Evolutionary conservation across 2,329 filamentous ascomycete species (phyloP).

Genomic region (Hypomyces rosellus): DNA sequence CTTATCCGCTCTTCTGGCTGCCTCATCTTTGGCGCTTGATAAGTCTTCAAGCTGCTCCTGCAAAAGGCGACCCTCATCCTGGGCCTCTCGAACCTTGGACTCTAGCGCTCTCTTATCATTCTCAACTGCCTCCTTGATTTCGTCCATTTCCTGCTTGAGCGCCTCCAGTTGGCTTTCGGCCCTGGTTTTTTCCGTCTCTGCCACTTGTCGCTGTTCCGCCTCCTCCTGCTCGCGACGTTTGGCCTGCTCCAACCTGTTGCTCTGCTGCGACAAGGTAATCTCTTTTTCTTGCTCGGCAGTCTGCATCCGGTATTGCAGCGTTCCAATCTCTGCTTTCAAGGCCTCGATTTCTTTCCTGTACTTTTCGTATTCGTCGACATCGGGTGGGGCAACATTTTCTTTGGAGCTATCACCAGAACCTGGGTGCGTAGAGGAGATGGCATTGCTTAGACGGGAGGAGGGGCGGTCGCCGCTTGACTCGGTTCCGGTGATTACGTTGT

Average conservation of each 20-base stretch:
- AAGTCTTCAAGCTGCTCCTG: slow-evolving; percentile 79
- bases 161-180: slow-evolving; percentile 44
- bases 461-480: slow-evolving; percentile 34
- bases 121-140: slow-evolving; percentile 43
- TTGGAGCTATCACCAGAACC: slow-evolving; percentile 53
- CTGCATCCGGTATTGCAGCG: slow-evolving; percentile 79
- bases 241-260: slow-evolving; percentile 75
- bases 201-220: slow-evolving; percentile 59
- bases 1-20: slow-evolving; percentile 54
- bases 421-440: slow-evolving; percentile 32
- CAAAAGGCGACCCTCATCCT: slow-evolving; percentile 66
- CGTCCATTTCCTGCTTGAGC: slow-evolving; percentile 45
- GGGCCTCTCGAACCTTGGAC: slow-evolving; percentile 60
- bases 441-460: slow-evolving; percentile 35
- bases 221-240: slow-evolving; percentile 80
- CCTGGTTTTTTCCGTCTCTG: slow-evolving; percentile 49
- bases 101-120: slow-evolving; percentile 60
- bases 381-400: slow-evolving; percentile 53
- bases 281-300: slow-evolving; percentile 85
- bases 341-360: slow-evolving; percentile 61
- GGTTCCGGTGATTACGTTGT: slow-evolving; percentile 53
- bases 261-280: slow-evolving; percentile 68
- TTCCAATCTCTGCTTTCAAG: slow-evolving; percentile 82
- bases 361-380: slow-evolving; percentile 53
- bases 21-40: slow-evolving; percentile 58